Percentiles rank a stretch among this genome's conserved stretches.
Evolutionary conservation across 495 filamentous ascomycete species (phyloP).

Genomic region (Paragyromitra xinjiangensis): DNA sequence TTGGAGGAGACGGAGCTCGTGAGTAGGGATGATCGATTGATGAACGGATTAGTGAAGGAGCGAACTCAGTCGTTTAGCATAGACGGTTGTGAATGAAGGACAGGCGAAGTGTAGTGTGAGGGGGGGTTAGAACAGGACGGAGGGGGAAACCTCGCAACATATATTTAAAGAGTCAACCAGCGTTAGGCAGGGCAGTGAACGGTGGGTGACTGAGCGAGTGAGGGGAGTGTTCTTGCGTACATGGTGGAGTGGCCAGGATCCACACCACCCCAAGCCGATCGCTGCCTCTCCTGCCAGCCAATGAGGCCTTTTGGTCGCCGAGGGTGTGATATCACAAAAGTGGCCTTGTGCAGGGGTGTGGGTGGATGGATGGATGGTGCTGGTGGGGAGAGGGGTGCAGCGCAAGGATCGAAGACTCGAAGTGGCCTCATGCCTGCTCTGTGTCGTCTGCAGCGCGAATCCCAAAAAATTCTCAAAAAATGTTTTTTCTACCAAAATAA

Average conservation of each 20-base stretch:
- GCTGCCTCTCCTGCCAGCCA: slow-evolving; percentile 41
- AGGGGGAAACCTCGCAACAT: slow-evolving; percentile 39
- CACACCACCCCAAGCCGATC: slow-evolving; percentile 49
- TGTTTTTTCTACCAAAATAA: slow-evolving; percentile 37
- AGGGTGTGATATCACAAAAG: slow-evolving; percentile 52
- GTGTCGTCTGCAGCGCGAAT: slow-evolving; percentile 47
- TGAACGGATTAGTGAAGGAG: slow-evolving; percentile 23
- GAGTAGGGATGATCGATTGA: slow-evolving; percentile 25
- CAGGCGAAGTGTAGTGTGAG: slow-evolving; percentile 30
- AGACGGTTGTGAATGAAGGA: slow-evolving; percentile 34
- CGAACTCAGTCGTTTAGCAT: slow-evolving; percentile 30
- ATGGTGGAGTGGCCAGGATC: slow-evolving; percentile 46
- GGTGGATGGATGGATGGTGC: slow-evolving; percentile 1
- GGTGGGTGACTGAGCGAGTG: slow-evolving; percentile 39
- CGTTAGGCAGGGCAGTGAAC: slow-evolving; percentile 41
- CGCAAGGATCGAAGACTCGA: slow-evolving; percentile 46
- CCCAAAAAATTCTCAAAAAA: slow-evolving; percentile 50
- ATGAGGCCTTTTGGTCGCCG: slow-evolving; percentile 44
- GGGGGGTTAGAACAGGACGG: slow-evolving; percentile 48
- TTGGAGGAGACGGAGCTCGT: slow-evolving; percentile 32
- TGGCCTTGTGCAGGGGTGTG: slow-evolving; percentile 23
- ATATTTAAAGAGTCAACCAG: slow-evolving; percentile 51
- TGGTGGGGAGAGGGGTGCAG: slow-evolving; percentile 46
- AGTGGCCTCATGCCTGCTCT: slow-evolving; percentile 46
- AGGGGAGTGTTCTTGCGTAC: slow-evolving; percentile 44